Evolutionary conservation across 768 basidiomycete genomes (phyloP).

Genomic region (Rhodotorula kratochvilovae): DNA sequence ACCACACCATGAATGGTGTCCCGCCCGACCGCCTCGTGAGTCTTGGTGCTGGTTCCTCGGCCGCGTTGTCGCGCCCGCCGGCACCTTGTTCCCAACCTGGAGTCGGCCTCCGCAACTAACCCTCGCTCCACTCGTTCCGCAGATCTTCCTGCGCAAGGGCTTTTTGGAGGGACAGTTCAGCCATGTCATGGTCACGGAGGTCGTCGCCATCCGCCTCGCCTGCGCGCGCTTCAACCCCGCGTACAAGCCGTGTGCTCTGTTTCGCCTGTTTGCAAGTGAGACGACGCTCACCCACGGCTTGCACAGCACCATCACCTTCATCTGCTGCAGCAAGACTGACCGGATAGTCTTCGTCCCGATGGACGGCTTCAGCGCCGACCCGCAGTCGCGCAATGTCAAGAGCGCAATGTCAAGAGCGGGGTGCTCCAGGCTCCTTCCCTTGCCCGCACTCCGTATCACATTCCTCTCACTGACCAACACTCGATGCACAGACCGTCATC

Average conservation of each 20-base stretch:
- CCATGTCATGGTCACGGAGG: constrained; percentile 6
- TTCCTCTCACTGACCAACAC: no score
- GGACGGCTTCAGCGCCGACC: not conserved
- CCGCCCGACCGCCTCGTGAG: constrained; percentile 10
- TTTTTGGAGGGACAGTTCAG: constrained; percentile 18
- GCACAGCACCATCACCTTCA: not conserved
- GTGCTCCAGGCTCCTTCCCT: no score
- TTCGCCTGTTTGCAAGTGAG: not conserved
- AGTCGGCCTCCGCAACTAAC: not conserved
- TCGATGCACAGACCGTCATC: constrained; percentile 3
- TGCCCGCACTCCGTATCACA: no score
- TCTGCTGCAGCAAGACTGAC: not conserved
- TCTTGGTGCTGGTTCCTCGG: not conserved
- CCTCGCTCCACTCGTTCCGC: not conserved
- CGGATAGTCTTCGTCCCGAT: not conserved
- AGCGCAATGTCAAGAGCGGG: constrained; percentile 13
- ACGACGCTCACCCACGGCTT: no score
- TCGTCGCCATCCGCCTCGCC: not conserved
- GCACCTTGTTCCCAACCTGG: no score
- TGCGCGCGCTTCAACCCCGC: not conserved
- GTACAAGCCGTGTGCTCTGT: not conserved
- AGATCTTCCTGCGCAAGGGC: constrained; percentile 13
- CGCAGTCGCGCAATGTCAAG: no score
- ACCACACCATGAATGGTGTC: not conserved
- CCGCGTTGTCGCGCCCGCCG: no score